Evolutionary conservation across 768 basidiomycete genomes (phyloP), one percentile per base, ranked within the genome.

Genomic region (Trametes cingulata): DNA sequence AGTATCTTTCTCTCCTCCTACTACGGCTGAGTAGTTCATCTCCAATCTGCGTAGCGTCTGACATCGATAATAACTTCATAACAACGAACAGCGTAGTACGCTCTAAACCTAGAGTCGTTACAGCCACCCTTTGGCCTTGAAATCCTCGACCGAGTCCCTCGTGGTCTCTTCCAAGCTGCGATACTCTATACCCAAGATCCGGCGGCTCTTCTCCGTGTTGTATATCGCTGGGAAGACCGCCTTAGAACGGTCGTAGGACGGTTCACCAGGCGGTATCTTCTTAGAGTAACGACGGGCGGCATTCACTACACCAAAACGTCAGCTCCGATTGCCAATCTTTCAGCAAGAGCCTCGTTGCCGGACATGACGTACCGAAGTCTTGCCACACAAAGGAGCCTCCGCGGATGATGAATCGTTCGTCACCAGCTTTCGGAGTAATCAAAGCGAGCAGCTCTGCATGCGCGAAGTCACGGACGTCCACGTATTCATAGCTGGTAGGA

Each of bases 381-480:
- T 66, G 62, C 60, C 60, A 66, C 20, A 57, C 47, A 43, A 54
- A 66, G 0, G 49, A 17, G 64, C 77, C 76, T 3, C 69, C 73
- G 17, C 71, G 71, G 41, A 82, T 62, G 65, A 89, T 77, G 64
- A 88, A 78, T 20, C 88, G 74, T 60, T 89, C 76, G 0, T 83
- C 82, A 2, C 79, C 80, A 0, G 85, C 86, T 4, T 73, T 76
- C 24, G 78, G 75, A 52, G 76, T 79, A 56, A 77, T 76, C 27
- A 90, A 67, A 3, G 84, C 82, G 9, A 73, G 69, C 0, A 77
- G 75, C 63, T 88, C 86, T 0, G 81, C 83, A 9, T 73, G 69
- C 0, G 80, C 85, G 37, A 84, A 66, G 68, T 86, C 84, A 7
- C 83, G 79, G 4, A 85, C 84, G 52, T 86, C 82, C 36, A 82